phyloP scores from a whole-genome alignment of 257 asterid species.

The Solanum pennellii region DNA sequence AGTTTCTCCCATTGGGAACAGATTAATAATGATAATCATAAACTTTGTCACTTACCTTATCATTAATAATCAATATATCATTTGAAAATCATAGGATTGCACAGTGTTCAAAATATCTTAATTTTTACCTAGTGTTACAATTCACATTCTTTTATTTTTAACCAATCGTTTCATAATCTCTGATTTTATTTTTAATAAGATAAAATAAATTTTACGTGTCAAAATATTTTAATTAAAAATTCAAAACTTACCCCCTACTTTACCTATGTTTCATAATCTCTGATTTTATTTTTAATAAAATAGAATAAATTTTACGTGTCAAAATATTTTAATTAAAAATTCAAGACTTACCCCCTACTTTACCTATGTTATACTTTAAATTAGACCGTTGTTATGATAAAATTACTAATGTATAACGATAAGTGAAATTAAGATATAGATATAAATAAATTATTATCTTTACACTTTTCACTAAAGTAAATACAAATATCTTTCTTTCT shows the following conservation, averaged over 20 bases:
- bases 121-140: background rate
- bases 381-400: background rate
- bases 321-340: no score
- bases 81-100: background rate
- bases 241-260: background rate
- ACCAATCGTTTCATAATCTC: background rate
- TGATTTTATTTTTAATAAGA: no score
- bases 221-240: no score
- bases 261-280: no score
- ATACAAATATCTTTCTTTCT: background rate
- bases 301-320: background rate
- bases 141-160: background rate
- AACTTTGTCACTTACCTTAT: background rate
- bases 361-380: background rate
- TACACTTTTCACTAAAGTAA: background rate
- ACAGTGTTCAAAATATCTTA: background rate
- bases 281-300: no score
- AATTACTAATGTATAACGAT: no score
- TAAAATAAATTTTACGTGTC: background rate
- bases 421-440: no score
- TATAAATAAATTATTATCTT: no score
- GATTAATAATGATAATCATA: background rate
- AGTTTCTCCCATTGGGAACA: background rate
- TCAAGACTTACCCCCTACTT: background rate
- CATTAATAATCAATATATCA: background rate